Evolutionary conservation across 1,139 yeast genomes (phyloP).

Genomic region (Zygoascus sp.): DNA sequence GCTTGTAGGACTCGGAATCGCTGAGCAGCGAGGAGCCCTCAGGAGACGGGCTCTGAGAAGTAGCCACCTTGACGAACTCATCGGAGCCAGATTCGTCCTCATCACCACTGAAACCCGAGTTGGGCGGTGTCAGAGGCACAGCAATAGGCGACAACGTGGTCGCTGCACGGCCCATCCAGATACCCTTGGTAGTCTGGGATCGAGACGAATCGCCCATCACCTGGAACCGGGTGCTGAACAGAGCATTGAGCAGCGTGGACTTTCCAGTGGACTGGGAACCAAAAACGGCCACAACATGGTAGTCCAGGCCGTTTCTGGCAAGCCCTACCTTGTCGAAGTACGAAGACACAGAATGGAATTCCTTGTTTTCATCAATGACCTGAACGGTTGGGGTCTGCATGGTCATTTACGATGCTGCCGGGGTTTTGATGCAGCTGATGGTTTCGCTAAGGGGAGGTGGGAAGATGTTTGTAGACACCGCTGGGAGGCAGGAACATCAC

Average conservation of each 20-base stretch:
- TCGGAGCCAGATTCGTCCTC: slow-evolving; percentile 15
- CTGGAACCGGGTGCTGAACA: slow-evolving; percentile 83
- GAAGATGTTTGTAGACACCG: too few relatives aligned
- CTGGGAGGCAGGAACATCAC: too few relatives aligned
- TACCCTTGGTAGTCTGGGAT: slow-evolving; percentile 88
- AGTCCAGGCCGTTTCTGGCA: slow-evolving; percentile 57
- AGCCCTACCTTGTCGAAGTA: slow-evolving; percentile 37
- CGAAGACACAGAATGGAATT: slow-evolving; percentile 41
- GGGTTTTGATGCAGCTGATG: neutral
- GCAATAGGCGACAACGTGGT: neutral
- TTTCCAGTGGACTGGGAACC: slow-evolving; percentile 98
- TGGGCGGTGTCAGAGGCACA: neutral
- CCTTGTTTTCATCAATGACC: slow-evolving; percentile 72
- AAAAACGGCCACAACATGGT: slow-evolving; percentile 90
- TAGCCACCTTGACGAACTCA: slow-evolving; percentile 13
- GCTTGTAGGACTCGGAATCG: slow-evolving; percentile 1
- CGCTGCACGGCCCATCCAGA: slow-evolving; percentile 68
- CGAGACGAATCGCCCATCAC: slow-evolving; percentile 82
- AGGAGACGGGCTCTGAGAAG: slow-evolving; percentile 10
- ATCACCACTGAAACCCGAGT: slow-evolving; percentile 5
- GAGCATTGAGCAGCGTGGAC: slow-evolving; percentile 77
- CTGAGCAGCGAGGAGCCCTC: slow-evolving; percentile 1
- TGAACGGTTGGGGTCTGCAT: slow-evolving; percentile 43
- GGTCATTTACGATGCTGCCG: neutral
- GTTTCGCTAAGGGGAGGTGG: too few relatives aligned